Evolutionary conservation across 805 yeast species (phyloP), one percentile per base, ranked within the genome.

Genomic region (Wickerhamia fluorescens): DNA sequence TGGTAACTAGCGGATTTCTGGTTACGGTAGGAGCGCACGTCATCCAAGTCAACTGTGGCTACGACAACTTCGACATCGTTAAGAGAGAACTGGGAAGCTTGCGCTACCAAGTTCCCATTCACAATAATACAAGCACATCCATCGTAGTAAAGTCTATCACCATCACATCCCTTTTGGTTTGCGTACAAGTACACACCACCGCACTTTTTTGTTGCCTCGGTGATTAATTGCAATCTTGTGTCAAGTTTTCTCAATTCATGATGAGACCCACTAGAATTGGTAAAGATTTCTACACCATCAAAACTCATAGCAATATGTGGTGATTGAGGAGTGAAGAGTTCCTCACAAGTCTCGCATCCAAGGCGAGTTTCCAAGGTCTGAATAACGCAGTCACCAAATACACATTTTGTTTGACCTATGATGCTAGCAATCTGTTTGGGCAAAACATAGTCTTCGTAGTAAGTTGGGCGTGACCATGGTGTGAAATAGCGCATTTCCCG

Each of bases 271-370:
- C 94, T 79, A 0, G 96, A 86, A 51, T 92, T 92, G 24, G 96
- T 87, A 49, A 92, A 70, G 45, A 92, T 88, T 56, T 92, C 99
- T n/a, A 89, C 95, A 24, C 99, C 99, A 53, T 87, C 96, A 19
- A 92, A 61, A 0, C 95, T 73, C 85, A 89, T 78, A 12, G 75
- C 75, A 32, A 92, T 83, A 54, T 89, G 96, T 3, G 99, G 98
- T 3, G 95, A 78, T 40, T 85, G 80, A 1, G 99, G 98, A 0
- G 99, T 92, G 56, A 92, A 92, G 33, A 92, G 65, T 56, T 92
- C 99, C 53, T 92, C 99, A 55, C 99, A 92, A 1, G 99, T 94
- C 56, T 92, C 99, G 25, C 89, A 85, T n/a, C 99, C 99, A 32
- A 92, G 68, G 24, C 81, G 78, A 0, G 97, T 86, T 45, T 88